A percentile compares a stretch with the other conserved stretches of the same genome.
Evolutionary conservation across 2,329 filamentous ascomycete genomes (phyloP).

Genomic region (Neonectria ditissima): DNA sequence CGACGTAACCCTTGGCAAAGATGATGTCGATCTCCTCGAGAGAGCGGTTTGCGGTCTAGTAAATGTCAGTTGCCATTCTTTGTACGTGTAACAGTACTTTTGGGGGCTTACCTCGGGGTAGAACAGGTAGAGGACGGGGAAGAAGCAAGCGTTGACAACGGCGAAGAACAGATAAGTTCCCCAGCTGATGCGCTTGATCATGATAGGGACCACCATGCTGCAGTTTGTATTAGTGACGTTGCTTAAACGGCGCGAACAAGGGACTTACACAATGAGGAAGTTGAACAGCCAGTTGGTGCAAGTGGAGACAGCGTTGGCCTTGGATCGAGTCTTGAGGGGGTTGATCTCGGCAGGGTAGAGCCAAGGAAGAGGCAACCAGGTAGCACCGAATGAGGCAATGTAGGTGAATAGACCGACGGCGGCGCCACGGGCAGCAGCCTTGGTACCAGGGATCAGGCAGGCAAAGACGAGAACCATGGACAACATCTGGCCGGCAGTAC

Average conservation of each 20-base stretch:
- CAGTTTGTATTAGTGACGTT: neutral
- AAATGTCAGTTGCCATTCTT: constrained; percentile 1
- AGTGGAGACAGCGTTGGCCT: constrained; percentile 67
- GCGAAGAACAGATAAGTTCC: constrained; percentile 65
- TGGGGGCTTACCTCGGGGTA: constrained; percentile 51
- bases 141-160: constrained; percentile 62
- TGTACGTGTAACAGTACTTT: accelerated
- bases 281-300: constrained; percentile 69
- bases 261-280: constrained; percentile 59
- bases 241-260: neutral
- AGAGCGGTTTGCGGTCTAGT: constrained; percentile 52
- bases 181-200: constrained; percentile 69
- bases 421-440: constrained; percentile 72
- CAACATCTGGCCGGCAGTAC: constrained; percentile 60
- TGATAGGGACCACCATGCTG: constrained; percentile 70
- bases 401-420: constrained; percentile 77
- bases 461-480: constrained; percentile 72
- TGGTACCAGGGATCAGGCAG: constrained; percentile 73
- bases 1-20: constrained; percentile 69
- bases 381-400: constrained; percentile 76
- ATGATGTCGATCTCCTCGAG: constrained; percentile 70
- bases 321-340: constrained; percentile 59
- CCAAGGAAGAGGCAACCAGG: constrained; percentile 74
- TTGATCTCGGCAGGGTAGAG: constrained; percentile 67
- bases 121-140: constrained; percentile 63